Conservation (phyloP, 2,329 filamentous ascomycete genomes). For the Akanthomyces dipterigenus region DNA sequence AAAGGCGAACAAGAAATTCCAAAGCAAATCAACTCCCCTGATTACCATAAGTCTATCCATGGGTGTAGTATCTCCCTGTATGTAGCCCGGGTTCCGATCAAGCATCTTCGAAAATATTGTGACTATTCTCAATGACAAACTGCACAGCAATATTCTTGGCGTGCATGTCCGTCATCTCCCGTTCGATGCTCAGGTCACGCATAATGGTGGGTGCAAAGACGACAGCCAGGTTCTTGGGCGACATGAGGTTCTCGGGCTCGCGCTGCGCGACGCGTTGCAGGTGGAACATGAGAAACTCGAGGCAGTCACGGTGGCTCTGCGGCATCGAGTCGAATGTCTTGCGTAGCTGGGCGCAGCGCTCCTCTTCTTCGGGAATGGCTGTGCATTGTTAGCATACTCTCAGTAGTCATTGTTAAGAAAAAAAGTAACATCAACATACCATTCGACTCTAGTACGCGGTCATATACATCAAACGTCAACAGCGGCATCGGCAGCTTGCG, state of each 20-base stretch:
- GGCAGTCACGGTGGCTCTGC: conserved; percentile 74
- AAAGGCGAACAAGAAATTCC: not conserved
- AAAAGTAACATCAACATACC: conserved; percentile 41
- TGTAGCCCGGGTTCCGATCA: conserved; percentile 8
- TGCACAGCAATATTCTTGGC: conserved; percentile 88
- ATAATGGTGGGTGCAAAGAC: conserved; percentile 98
- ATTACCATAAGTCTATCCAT: not conserved
- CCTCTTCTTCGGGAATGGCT: conserved; percentile 59
- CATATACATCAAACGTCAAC: conserved; percentile 89
- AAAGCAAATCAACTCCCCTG: not conserved
- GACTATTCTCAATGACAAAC: conserved; percentile 85
- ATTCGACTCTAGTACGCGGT: conserved; percentile 75
- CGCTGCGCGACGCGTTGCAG: conserved; percentile 77
- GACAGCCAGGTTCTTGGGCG: conserved; percentile 88
- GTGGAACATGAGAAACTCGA: conserved; percentile 93
- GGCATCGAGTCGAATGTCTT: conserved; percentile 74
- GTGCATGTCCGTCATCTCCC: conserved; percentile 95
- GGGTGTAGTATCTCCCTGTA: not conserved
- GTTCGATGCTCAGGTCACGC: conserved; percentile 80
- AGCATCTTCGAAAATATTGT: conserved; percentile 63
- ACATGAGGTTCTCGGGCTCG: conserved; percentile 90
- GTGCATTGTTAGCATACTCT: conserved; percentile 15
- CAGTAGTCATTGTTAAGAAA: not conserved
- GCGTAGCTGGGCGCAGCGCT: conserved; percentile 65
- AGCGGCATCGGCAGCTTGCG: conserved; percentile 83